Evolutionary conservation across 23 red algal genomes (phyloP), one percentile per base, ranked within the genome.

Genomic region (Rhodosorus marinus): DNA sequence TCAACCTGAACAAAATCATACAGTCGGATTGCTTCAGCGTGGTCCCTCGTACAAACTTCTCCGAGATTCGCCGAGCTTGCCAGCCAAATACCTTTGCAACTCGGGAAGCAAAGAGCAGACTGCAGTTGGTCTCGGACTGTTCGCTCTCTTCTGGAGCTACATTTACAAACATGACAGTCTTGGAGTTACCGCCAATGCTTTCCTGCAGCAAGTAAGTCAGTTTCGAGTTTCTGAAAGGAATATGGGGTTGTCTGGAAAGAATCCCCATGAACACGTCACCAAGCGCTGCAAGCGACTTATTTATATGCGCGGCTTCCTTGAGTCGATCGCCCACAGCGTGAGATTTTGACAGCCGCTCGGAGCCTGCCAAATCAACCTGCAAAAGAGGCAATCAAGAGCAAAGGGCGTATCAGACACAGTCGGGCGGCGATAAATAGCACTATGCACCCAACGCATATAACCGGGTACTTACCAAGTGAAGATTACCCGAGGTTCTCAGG

Each of bases 151-250:
- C 55, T 0, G 72, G 62, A 62, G 72, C 81, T 4, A 85, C 56
- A 68, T 98, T 98, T 8, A 98, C 90, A 77, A 98, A 98, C 90
- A 98, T 98, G 20, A 98, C 53, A 1, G 90, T 98, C 67, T 98
- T 98, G 27, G 76, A 83, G 72, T 98, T 80, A 8, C 90, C 90
- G 25, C 90, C 79, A 5, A 98, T 69, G 26, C 54, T 68, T 31
- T 98, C 90, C 40, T 98, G 90, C 3, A 98, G 59, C 9, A 98
- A 60, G 33, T 70, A 84, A 15, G 90, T 98, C 31, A 98, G 52
- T 26, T 80, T 80, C 52, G 66, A 75, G 62, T 98, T 98, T 43
- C 90, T 62, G 60, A 73, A 98, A 8, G 90, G 90, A 17, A 98
- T 59, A 64, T 98, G 78, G 25, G 43, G 46, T 17, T 53, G 48